Percentiles rank a stretch among this genome's conserved stretches.
Evolutionary conservation across 768 basidiomycete genomes (phyloP).

Genomic region (Boletus fagicola): DNA sequence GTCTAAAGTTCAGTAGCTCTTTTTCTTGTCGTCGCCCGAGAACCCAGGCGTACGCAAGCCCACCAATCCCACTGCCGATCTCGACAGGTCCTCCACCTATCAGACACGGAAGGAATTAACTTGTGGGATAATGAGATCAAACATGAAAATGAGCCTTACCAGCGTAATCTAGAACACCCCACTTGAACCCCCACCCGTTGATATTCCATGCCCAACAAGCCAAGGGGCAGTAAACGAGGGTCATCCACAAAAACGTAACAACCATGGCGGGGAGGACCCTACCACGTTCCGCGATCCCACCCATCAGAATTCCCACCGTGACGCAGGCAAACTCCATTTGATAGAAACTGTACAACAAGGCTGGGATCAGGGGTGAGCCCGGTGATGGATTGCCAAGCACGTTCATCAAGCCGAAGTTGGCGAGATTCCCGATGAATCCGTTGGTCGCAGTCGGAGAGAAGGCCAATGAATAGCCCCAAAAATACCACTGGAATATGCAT

Average conservation of each 20-base stretch:
- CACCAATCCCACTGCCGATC: constrained; percentile 80
- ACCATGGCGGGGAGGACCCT: constrained; percentile 79
- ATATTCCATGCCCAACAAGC: constrained; percentile 83
- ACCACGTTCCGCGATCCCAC: constrained; percentile 83
- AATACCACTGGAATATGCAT: constrained; percentile 78
- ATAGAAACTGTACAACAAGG: constrained; percentile 81
- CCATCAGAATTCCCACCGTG: constrained; percentile 73
- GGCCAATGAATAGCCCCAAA: constrained; percentile 81
- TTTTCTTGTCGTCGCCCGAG: constrained; percentile 77
- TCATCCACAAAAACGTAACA: constrained; percentile 82
- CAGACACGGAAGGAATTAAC: neutral
- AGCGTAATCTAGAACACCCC: constrained; percentile 87
- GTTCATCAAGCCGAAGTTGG: constrained; percentile 70
- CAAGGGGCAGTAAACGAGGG: constrained; percentile 83
- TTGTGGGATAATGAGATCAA: neutral
- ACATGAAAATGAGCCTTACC: constrained; percentile 41
- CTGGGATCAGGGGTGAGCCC: constrained; percentile 78
- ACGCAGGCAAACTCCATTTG: constrained; percentile 87
- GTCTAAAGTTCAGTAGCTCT: constrained; percentile 76
- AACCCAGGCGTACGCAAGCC: constrained; percentile 84
- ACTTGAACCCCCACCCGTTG: constrained; percentile 82
- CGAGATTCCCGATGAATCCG: constrained; percentile 77
- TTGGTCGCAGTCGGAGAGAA: constrained; percentile 77
- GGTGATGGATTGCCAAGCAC: constrained; percentile 73
- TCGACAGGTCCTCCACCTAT: constrained; percentile 85